Percentiles rank a stretch among this genome's conserved stretches.
Evolutionary conservation across 1,284 basidiomycete genomes (phyloP).

Genomic region (Cutaneotrichosporon sp.): DNA sequence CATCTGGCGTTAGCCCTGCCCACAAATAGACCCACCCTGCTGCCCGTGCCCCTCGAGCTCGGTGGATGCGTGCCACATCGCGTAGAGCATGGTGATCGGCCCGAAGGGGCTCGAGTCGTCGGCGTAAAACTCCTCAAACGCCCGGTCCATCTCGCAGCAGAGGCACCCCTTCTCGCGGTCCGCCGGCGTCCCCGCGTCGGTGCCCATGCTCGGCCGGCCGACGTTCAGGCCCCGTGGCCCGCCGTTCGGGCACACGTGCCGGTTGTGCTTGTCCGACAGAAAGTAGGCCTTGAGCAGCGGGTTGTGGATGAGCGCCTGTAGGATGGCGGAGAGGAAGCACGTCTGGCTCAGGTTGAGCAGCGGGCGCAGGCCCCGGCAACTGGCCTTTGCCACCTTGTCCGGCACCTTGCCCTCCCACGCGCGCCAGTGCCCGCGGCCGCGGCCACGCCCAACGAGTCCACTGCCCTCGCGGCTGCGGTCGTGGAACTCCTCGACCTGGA

Average conservation of each 20-base stretch:
- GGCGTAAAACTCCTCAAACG: constrained; percentile 84
- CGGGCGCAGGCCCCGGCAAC: constrained; percentile 65
- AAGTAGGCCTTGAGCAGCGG: constrained; percentile 89
- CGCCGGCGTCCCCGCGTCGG: constrained; percentile 15
- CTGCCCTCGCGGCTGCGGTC: constrained; percentile 59
- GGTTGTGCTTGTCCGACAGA: constrained; percentile 65
- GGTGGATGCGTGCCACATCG: constrained; percentile 80
- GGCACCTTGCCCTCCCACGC: constrained; percentile 28
- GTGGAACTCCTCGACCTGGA: constrained; percentile 60
- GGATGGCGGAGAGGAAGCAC: constrained; percentile 89
- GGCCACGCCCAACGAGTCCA: constrained; percentile 54
- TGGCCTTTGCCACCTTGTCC: constrained; percentile 15
- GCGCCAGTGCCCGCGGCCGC: constrained; percentile 38
- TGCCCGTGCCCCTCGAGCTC: constrained; percentile 90
- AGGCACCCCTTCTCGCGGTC: constrained; percentile 68
- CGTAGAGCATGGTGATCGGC: constrained; percentile 79
- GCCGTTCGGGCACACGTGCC: constrained; percentile 44
- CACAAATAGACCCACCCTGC: constrained; percentile 60
- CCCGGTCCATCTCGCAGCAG: constrained; percentile 91
- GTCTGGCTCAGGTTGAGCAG: constrained; percentile 86
- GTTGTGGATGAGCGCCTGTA: constrained; percentile 92
- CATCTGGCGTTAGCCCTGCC: constrained; percentile 27
- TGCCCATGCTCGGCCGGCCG: constrained; percentile 34
- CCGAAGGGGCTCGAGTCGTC: constrained; percentile 71
- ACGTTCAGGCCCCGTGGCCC: constrained; percentile 33